Base-by-base conservation (phyloP, 2,329 filamentous ascomycete species). In the Pseudophaeomoniella oleicola region DNA sequence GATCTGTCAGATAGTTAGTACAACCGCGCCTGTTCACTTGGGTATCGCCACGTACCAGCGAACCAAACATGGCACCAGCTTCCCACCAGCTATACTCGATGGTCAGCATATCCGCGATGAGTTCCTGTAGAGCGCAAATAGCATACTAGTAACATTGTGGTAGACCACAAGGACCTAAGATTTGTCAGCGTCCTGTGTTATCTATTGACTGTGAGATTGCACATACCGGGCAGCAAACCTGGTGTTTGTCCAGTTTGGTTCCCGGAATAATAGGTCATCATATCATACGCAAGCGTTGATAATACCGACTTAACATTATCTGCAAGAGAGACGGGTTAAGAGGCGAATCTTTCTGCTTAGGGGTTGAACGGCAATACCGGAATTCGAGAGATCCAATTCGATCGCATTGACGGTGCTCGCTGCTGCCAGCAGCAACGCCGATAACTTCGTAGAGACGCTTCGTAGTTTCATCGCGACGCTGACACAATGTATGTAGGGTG, bases 41-140 rank as follows among this genome's bases (percentile, higher is more conserved):
- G n/a, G 22, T 6, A 9, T 27, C 22, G 22, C 9, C 6, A n/a
- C n/a, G n/a, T 27, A 27, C 22, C 22, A 63, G 41, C 1, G 53
- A 32, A 19, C 50, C 53, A 44, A 60, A 62, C 58, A 62, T 60
- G 13, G 58, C 58, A 10, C 59, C 59, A 6, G 56, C 56, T 42
- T 62, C 58, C 59, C 59, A 62, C 59, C 59, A 63, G 45, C 53
- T 60, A 40, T 62, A 62, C 1, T 37, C 42, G n/a, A n/a, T n/a
- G n/a, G n/a, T n/a, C n/a, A n/a, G n/a, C n/a, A n/a, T n/a, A n/a
- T n/a, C n/a, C n/a, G n/a, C n/a, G n/a, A n/a, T n/a, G n/a, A n/a
- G n/a, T n/a, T n/a, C n/a, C n/a, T n/a, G n/a, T n/a, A n/a, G n/a
- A 2, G 29, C 39, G 3, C 19, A 14, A 37, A 37, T 39, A 27